A percentile compares a stretch with the other conserved stretches of the same genome.
These are phyloP conservation scores for Rhodotorula sp. DNA, from an alignment of 1,284 basidiomycete species.

Conservation along the genomic window DNA sequence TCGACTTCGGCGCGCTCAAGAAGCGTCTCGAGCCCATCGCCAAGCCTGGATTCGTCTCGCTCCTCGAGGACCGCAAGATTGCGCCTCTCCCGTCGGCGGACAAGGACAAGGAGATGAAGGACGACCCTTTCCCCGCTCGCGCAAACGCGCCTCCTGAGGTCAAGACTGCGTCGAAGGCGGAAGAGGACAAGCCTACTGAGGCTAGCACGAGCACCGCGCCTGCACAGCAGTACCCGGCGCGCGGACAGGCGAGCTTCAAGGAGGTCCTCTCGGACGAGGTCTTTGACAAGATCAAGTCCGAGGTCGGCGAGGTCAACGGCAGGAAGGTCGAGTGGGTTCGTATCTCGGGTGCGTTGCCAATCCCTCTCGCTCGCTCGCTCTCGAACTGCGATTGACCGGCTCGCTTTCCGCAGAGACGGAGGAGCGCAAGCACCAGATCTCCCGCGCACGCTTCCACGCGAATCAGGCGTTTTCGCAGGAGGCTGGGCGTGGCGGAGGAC, in stretches of 20 bases:
- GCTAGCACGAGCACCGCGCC: conserved; percentile 44
- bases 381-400: neutral
- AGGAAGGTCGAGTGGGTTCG: conserved; percentile 48
- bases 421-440: conserved; percentile 74
- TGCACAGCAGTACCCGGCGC: conserved; percentile 53
- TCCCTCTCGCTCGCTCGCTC: conserved; percentile 3
- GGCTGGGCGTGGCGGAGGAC: conserved; percentile 50
- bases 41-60: conserved; percentile 33
- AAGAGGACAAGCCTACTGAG: conserved; percentile 48
- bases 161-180: conserved; percentile 13
- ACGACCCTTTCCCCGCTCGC: conserved; percentile 23
- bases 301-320: conserved; percentile 51
- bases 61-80: conserved; percentile 21
- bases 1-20: conserved; percentile 40
- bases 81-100: conserved; percentile 18
- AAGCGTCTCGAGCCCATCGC: conserved; percentile 22
- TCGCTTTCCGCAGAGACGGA: conserved; percentile 54
- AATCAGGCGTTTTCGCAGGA: conserved; percentile 52
- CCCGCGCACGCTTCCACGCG: conserved; percentile 60
- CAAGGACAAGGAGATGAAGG: conserved; percentile 23
- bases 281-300: conserved; percentile 50
- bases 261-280: conserved; percentile 52
- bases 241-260: conserved; percentile 52
- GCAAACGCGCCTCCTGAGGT: conserved; percentile 38
- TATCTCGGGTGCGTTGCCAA: conserved; percentile 27